Base-by-base conservation (phyloP, 345 rosid species). In the Heritiera fomes region DNA sequence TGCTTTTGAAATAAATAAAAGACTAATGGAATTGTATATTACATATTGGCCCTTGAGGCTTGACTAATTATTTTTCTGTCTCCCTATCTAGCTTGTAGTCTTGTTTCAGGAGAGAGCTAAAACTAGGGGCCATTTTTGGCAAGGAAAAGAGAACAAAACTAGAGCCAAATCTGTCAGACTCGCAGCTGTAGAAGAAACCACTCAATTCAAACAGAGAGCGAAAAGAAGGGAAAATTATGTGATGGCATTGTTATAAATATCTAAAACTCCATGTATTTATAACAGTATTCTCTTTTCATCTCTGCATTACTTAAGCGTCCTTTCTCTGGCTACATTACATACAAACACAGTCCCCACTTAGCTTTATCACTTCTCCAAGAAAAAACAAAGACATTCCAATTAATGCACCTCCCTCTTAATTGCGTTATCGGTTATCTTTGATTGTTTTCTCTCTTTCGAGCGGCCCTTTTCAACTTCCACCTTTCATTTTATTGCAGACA, bases 401-500 rank as follows among this genome's bases (percentile, higher is more conserved):
- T 77, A 74, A 77, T 77, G 73, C 79, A 49, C 47, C 62, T 40
- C 73, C 28, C 77, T n/a, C 75, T 46, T 66, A 46, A 20, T 77
- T 28, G 63, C 80, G 60, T 78, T 40, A 60, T 56, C 78, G 47
- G 69, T 75, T 50, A 12, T 65, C 62, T 62, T 55, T 73, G 46
- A n/a, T 18, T 6, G 32, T 12, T 65, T 34, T 64, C 72, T 66
- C 73, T 74, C 52, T 52, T 49, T 76, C 46, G 53, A 77, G 53
- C 79, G 71, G 61, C 79, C 17, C 64, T 69, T 55, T 80, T 47
- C 84, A 85, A 80, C 85, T 10, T 71, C 83, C 78, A 41, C 75
- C 81, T 78, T 71, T 62, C 74, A 75, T 40, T 71, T 34, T 64
- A 1, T 70, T 53, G 76, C 76, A 53, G 76, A 0, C 62, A 40